Percentiles rank a stretch among this genome's conserved stretches.
Evolutionary conservation across 2,329 filamentous ascomycete genomes (phyloP).

Genomic region (Trichophyton schoenleinii): DNA sequence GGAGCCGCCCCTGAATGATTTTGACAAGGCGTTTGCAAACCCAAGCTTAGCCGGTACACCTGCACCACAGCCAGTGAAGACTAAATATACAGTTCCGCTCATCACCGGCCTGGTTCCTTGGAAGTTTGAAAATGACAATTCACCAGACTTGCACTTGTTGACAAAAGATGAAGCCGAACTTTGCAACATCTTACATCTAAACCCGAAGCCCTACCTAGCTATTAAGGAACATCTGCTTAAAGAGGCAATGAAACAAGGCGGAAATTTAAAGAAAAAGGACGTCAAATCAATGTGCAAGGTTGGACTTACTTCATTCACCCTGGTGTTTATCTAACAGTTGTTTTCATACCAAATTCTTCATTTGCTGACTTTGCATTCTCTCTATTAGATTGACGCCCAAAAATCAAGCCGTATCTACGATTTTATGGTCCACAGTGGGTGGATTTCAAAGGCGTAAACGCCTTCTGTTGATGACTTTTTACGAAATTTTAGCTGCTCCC

Average conservation of each 20-base stretch:
- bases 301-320: neutral
- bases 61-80: constrained; percentile 29
- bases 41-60: constrained; percentile 36
- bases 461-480: neutral
- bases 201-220: constrained; percentile 88
- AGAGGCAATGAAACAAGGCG: constrained; percentile 80
- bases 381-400: constrained; percentile 56
- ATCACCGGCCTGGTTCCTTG: constrained; percentile 40
- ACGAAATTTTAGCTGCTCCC: neutral
- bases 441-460: constrained; percentile 69
- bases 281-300: constrained; percentile 68
- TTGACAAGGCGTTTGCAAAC: constrained; percentile 43
- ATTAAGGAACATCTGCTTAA: constrained; percentile 89
- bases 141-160: constrained; percentile 68
- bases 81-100: constrained; percentile 41
- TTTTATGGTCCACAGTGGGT: constrained; percentile 85
- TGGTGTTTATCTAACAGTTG: neutral
- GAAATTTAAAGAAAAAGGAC: constrained; percentile 83
- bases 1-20: constrained; percentile 38
- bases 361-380: neutral
- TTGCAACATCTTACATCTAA: constrained; percentile 69
- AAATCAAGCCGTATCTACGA: constrained; percentile 84
- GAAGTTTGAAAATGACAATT: constrained; percentile 59
- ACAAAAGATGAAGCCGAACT: constrained; percentile 74
- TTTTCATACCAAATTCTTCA: neutral